These are phyloP conservation scores for Phoma sp. DNA, from an alignment of 2,329 filamentous ascomycete species.

Conservation along the genomic window DNA sequence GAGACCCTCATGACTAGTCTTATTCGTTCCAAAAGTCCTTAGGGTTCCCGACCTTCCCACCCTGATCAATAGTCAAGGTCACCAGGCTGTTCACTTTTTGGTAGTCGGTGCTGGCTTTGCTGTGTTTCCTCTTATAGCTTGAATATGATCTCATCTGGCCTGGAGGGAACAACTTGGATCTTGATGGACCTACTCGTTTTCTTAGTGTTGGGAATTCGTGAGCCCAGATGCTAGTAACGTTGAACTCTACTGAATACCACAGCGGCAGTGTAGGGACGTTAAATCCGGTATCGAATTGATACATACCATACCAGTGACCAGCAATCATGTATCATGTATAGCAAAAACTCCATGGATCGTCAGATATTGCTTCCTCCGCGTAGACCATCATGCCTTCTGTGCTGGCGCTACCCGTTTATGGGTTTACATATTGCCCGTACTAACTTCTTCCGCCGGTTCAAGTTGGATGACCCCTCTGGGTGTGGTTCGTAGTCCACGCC, in stretches of 20 bases:
- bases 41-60: conserved; percentile 65
- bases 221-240: not conserved
- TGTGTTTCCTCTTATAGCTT: conserved; percentile 58
- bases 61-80: conserved; percentile 61
- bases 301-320: conserved; percentile 58
- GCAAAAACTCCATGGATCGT: conserved; percentile 59
- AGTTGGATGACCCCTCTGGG: conserved; percentile 28
- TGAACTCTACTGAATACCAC: not conserved
- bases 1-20: conserved; percentile 63
- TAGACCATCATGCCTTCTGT: conserved; percentile 61
- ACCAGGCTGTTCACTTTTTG: conserved; percentile 64
- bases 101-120: conserved; percentile 50
- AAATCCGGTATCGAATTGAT: too few relatives aligned
- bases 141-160: conserved; percentile 53
- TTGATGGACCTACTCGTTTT: conserved; percentile 50
- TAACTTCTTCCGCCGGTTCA: conserved; percentile 48
- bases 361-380: conserved; percentile 55
- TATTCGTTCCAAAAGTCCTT: conserved; percentile 67
- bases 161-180: conserved; percentile 52
- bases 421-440: conserved; percentile 52
- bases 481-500: conserved; percentile 43
- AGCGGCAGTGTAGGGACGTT: not conserved
- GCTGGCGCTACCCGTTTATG: conserved; percentile 58
- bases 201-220: conserved; percentile 55
- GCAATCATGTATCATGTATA: conserved; percentile 61